A percentile compares a stretch with the other conserved stretches of the same genome.
Conservation (phyloP, 257 asterid genomes). For the Penstemon davidsonii region DNA sequence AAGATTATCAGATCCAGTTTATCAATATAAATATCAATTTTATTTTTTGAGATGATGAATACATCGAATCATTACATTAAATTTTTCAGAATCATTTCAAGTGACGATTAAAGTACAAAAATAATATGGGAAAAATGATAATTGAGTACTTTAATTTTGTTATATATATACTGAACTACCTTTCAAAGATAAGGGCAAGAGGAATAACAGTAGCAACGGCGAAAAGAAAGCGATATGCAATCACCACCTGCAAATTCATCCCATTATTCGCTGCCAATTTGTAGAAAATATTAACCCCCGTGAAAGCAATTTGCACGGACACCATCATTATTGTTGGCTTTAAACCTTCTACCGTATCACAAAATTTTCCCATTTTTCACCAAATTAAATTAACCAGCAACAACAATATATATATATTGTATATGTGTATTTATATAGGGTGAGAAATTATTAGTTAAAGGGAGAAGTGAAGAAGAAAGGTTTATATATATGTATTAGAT, state of each 20-base stretch:
- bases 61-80: no score
- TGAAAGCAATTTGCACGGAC: conserved; percentile 35
- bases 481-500: neutral
- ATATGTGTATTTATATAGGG: no score
- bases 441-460: no score
- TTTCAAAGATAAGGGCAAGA: conserved; percentile 59
- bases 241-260: conserved; percentile 46
- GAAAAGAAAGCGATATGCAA: conserved; percentile 65
- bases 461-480: neutral
- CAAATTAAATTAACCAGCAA: neutral
- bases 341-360: conserved; percentile 44
- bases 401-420: neutral
- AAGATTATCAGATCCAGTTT: neutral
- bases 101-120: no score
- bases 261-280: conserved; percentile 56
- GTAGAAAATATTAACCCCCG: conserved; percentile 48
- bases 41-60: neutral
- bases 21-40: neutral
- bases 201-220: conserved; percentile 58
- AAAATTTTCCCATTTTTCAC: conserved; percentile 38
- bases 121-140: neutral
- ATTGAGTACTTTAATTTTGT: neutral
- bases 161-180: conserved; percentile 27
- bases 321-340: conserved; percentile 68
- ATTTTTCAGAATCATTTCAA: no score